Base-by-base conservation (phyloP, 177 flowering plant genomes). In the Vitis hybrid region DNA sequence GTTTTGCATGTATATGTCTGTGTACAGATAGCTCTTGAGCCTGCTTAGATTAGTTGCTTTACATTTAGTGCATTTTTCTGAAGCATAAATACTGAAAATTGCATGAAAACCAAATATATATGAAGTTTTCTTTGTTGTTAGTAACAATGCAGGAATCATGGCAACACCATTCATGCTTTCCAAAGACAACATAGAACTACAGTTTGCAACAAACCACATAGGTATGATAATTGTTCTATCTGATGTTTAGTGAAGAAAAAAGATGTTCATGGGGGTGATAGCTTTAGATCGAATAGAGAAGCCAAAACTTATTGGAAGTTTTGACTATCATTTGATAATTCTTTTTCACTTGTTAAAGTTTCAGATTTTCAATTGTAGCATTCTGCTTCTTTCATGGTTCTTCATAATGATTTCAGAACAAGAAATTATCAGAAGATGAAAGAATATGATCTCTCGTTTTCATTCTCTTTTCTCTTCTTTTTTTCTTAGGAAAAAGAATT, bases 121-220 rank as follows among this genome's bases (percentile, higher is more conserved):
- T 14, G 19, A 14, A 23, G 48, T 70, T 19, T 71, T 60, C 64
- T 34, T 49, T 64, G 2, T 68, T 69, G 21, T 7, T 58, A 88
- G 92, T 55, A 86, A 86, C 68, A 88, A 88, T 85, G 92, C 92
- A 78, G 92, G 90, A 50, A 15, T 88, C 5, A 85, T 87, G 87
- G 85, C 82, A 0, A 70, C 81, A 3, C 92, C 90, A 2, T 88
- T 85, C 80, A 80, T 60, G 79, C 89, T 87, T 65, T 88, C 92
- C 21, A 75, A 85, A 65, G 92, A 87, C 75, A 79, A 75, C 45
- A 80, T 87, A 56, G 92, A 88, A 70, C 72, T 84, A 19, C 92
- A 87, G 62, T 88, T 88, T 78, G 92, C 92, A 21, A 85, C 87
- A 61, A 88, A 88, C 66, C 87, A 88, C 66, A 1, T 87, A 23